Evolutionary conservation across 331 rosid species (phyloP), one percentile per base, ranked within the genome.

Genomic region (Quercus phellos): DNA sequence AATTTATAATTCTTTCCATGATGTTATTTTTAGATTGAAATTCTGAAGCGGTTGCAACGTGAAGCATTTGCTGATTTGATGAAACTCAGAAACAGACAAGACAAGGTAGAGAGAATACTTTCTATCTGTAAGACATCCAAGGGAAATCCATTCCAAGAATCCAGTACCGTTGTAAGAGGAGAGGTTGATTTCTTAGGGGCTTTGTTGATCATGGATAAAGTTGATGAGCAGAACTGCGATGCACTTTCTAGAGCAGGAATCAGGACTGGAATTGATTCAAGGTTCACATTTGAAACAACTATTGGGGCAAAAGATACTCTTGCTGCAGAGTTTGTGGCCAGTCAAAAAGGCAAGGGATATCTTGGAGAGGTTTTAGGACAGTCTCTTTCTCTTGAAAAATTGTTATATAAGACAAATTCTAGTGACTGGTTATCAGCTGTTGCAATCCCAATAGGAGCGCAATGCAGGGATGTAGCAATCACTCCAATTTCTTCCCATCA

Each of bases 1-100:
- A 38, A 9, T 63, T 83, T 61, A 81, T 38, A 42, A 35, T 12
- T 67, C 26, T 64, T 38, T 16, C 22, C n/a, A 32, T 29, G 53
- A 24, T 78, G 34, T 26, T 79, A 27, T 83, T 85, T 85, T 80
- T 90, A 94, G 98, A 72, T 92, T 85, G 89, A 89, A 85, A 91
- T 92, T 75, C 82, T 94, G 61, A 94, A 92, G 87, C 88, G 99
- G 84, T 81, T 94, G 77, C 98, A 94, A 72, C 80, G 97, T 70
- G 99, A 94, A 82, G 80, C 92, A 14, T 94, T 94, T 85, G 86
- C 99, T 0, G 99, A 94, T 84, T 60, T 92, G 61, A 91, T 88
- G 96, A 92, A 86, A 74, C 88, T 94, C 30, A 88, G 97, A 81
- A 98, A 94, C 78, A 88, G 98, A 55, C 99, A 94, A 82, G 99